These are phyloP conservation scores for Poa annua DNA, from an alignment of 176 grass and related monocot species.

Conservation along the genomic window DNA sequence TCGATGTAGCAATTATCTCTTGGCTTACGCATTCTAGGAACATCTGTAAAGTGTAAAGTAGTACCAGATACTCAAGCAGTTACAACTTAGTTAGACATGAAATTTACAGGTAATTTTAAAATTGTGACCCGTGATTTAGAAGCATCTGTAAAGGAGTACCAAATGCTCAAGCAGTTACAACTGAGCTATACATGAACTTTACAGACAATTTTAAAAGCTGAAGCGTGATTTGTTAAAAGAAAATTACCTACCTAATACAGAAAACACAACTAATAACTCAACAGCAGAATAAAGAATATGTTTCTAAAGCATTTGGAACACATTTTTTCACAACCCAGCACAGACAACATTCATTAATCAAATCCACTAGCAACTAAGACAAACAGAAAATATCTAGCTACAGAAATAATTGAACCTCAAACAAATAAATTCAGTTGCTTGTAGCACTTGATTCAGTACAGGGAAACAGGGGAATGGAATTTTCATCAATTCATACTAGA, in stretches of 20 bases:
- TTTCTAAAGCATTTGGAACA: conserved; percentile 27
- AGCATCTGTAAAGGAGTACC: conserved; percentile 53
- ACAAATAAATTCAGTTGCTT: not conserved
- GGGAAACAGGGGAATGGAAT: not conserved
- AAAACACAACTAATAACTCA: conserved; percentile 3
- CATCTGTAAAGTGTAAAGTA: conserved; percentile 63
- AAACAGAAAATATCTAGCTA: not conserved
- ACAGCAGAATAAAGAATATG: not conserved
- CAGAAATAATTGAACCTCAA: conserved; percentile 23
- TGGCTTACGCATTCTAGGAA: conserved; percentile 75
- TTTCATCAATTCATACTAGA: not conserved
- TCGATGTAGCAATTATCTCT: conserved; percentile 77
- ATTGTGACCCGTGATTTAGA: conserved; percentile 24
- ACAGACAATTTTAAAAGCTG: not conserved
- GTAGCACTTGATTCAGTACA: conserved; percentile 20
- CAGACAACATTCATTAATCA: conserved; percentile 10
- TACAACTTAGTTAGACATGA: conserved; percentile 19
- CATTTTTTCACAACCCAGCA: not conserved
- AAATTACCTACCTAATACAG: conserved; percentile 1
- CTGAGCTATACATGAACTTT: not conserved
- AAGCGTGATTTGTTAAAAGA: not conserved
- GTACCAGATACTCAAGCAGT: conserved; percentile 30
- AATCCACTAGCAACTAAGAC: not conserved
- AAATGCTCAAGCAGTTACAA: conserved; percentile 24
- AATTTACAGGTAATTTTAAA: not conserved